Conservation (phyloP, 2,329 filamentous ascomycete species). For the Phialemonium atrogriseum region DNA sequence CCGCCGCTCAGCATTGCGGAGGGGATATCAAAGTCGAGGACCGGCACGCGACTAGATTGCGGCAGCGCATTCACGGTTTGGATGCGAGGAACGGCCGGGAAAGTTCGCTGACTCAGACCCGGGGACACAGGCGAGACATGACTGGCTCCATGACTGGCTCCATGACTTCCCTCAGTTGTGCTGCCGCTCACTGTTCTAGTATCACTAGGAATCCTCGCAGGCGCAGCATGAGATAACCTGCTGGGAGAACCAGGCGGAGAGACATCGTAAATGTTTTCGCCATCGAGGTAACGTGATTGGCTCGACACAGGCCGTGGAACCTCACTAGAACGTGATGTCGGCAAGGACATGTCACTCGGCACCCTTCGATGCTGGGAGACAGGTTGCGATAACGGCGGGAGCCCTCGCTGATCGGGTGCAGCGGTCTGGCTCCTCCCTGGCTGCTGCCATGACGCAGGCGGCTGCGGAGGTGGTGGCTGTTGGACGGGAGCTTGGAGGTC, state of each 20-base stretch:
- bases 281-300: slow-evolving; percentile 15
- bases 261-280: slow-evolving; percentile 37
- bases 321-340: background rate
- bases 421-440: slow-evolving; percentile 16
- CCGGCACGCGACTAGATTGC: slow-evolving; percentile 12
- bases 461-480: background rate
- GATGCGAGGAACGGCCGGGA: slow-evolving; percentile 11
- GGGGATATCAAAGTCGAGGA: slow-evolving; percentile 21
- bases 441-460: slow-evolving; percentile 10
- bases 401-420: slow-evolving; percentile 5
- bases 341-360: too few relatives aligned
- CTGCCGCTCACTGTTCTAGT: slow-evolving; percentile 9
- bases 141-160: slow-evolving; percentile 3
- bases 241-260: slow-evolving; percentile 36
- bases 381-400: slow-evolving; percentile 7
- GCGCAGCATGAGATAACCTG: slow-evolving; percentile 7
- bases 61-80: slow-evolving; percentile 10
- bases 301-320: slow-evolving; percentile 10
- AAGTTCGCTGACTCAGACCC: slow-evolving; percentile 8
- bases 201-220: slow-evolving; percentile 8
- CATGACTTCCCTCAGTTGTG: too few relatives aligned
- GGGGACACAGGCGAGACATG: slow-evolving; percentile 7
- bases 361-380: too few relatives aligned
- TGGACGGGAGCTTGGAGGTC: too few relatives aligned
- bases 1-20: slow-evolving; percentile 14